Evolutionary conservation across 306 rosid species (phyloP), one percentile per base, ranked within the genome.

Genomic region (Boehmeria nivea): DNA sequence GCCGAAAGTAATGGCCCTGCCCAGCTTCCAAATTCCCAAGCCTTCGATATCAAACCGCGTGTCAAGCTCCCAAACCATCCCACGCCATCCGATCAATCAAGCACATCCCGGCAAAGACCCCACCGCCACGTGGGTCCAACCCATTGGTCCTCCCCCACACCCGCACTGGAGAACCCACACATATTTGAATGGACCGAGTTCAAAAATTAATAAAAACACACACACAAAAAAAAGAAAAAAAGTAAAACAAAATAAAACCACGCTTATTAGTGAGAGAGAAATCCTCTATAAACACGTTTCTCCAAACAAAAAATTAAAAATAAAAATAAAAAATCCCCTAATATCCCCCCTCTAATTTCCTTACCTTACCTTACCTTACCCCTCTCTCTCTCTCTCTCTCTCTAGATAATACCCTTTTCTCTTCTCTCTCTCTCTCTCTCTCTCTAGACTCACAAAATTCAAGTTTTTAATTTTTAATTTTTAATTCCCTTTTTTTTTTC

Each of bases 261-360:
- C n/a, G 17, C 45, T 40, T 40, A 13, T n/a, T 11, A 12, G 45
- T 11, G 34, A 17, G 60, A 28, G 64, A 53, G 61, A 56, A 43
- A 57, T 18, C 17, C 49, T 55, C 70, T 25, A 52, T 51, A 65
- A 78, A 76, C 78, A 64, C 65, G 65, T 72, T 74, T 71, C 73
- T 66, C 68, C 63, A 36, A 72, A 59, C 48, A 46, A 56, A 43
- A 69, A 65, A 42, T 19, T 21, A 54, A 34, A 54, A 51, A 51
- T 13, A 23, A 31, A 54, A n/a, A 34, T 5, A n/a, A 17, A 4
- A 63, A 75, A 43, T 5, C 51, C 27, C 65, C 61, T 57, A 63
- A 59, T 59, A 61, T 70, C 57, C 19, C n/a, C n/a, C 59, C 38
- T 54, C 54, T 12, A 34, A 49, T 40, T 18, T 54, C 20, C 53